phyloP scores from a whole-genome alignment of 2,329 filamentous ascomycete species.

The Talaromyces sp. region DNA sequence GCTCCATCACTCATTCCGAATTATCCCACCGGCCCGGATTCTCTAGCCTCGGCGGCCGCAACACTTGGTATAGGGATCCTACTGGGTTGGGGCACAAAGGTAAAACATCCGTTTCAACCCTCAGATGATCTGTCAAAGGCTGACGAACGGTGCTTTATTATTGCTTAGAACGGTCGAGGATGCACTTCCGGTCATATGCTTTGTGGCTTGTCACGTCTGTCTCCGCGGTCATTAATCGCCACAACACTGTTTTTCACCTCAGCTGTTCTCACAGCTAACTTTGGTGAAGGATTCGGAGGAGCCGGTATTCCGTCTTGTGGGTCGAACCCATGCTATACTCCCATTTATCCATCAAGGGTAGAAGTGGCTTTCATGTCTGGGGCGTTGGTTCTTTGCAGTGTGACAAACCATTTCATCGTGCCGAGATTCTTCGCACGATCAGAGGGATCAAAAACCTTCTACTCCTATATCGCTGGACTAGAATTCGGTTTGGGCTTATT shows the following conservation, averaged over 20 bases:
- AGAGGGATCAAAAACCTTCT: conserved; percentile 37
- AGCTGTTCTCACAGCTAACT: conserved; percentile 48
- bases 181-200: conserved; percentile 62
- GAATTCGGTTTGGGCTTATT: conserved; percentile 56
- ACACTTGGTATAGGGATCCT: conserved; percentile 48
- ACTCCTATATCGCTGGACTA: conserved; percentile 51
- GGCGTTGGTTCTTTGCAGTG: conserved; percentile 30
- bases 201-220: conserved; percentile 55
- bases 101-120: conserved; percentile 24
- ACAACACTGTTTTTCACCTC: conserved; percentile 49
- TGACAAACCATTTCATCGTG: conserved; percentile 39
- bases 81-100: conserved; percentile 58
- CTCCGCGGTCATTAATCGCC: conserved; percentile 53
- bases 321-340: conserved; percentile 50
- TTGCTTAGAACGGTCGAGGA: conserved; percentile 48
- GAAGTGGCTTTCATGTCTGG: conserved; percentile 40
- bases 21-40: conserved; percentile 43
- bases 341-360: conserved; percentile 44
- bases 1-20: conserved; percentile 50
- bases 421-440: conserved; percentile 33
- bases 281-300: conserved; percentile 36
- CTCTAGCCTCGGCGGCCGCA: conserved; percentile 38
- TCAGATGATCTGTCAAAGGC: background rate
- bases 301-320: conserved; percentile 45
- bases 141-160: background rate